Conservation (phyloP, 2,329 filamentous ascomycete genomes). For the Apiospora rasikravindrae region DNA sequence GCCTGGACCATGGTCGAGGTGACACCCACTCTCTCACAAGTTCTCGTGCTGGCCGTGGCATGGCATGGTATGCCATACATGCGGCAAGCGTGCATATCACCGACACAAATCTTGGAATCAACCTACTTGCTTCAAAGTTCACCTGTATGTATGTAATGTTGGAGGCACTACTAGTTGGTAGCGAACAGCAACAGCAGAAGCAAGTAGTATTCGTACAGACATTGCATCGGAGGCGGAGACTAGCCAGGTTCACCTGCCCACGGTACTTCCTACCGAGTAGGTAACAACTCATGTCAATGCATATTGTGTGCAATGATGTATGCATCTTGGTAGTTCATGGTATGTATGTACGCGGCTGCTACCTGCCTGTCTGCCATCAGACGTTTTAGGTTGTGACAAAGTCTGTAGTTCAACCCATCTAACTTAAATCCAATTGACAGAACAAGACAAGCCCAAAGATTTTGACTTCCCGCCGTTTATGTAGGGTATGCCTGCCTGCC, state of each 20-base stretch:
- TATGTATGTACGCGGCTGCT: not conserved
- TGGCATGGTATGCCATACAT: not conserved
- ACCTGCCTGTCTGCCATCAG: not conserved
- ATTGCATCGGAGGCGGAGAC: no score
- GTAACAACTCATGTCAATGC: no score
- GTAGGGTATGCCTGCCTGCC: slow-evolving; percentile 7
- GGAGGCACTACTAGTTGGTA: no score
- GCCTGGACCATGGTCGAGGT: not conserved
- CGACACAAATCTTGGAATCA: not conserved
- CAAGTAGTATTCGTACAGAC: no score
- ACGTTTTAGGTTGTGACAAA: slow-evolving; percentile 12
- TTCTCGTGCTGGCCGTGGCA: not conserved
- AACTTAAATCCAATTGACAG: not conserved
- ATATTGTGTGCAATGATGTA: not conserved
- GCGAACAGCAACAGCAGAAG: no score
- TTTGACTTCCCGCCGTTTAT: slow-evolving; percentile 12
- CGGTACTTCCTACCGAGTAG: no score
- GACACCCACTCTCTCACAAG: not conserved
- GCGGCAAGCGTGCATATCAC: not conserved
- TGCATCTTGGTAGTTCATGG: not conserved
- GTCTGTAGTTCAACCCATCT: slow-evolving; percentile 4
- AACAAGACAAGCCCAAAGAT: not conserved
- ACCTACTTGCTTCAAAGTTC: not conserved
- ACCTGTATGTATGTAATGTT: not conserved
- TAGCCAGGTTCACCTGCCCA: no score